Conservation (phyloP, 306 rosid species). For the Vicia sativa region DNA sequence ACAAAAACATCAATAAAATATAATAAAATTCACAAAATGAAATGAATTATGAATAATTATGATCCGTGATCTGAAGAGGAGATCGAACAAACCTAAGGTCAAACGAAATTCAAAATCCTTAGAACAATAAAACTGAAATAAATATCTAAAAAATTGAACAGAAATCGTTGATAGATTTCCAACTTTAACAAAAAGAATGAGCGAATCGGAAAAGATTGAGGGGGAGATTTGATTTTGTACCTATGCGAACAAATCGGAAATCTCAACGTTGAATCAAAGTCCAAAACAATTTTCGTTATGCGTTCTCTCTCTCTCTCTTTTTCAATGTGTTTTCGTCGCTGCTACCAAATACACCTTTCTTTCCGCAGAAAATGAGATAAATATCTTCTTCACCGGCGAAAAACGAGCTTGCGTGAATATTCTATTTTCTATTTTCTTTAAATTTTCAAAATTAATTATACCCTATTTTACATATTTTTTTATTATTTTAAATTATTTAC, state of each 20-base stretch:
- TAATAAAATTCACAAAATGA: slow-evolving; percentile 16
- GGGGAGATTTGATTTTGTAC: slow-evolving; percentile 32
- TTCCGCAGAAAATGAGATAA: slow-evolving; percentile 25
- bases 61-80: slow-evolving; percentile 15
- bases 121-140: slow-evolving; percentile 10
- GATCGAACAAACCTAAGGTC: slow-evolving; percentile 35
- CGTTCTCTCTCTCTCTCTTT: slow-evolving; percentile 24
- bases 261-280: slow-evolving; percentile 40
- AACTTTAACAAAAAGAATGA: slow-evolving; percentile 12
- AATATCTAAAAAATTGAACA: slow-evolving; percentile 5
- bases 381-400: slow-evolving; percentile 43
- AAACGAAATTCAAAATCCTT: slow-evolving; percentile 29
- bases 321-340: slow-evolving; percentile 33
- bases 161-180: neutral
- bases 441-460: neutral
- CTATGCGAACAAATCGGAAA: slow-evolving; percentile 43
- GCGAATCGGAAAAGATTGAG: slow-evolving; percentile 31
- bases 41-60: slow-evolving; percentile 6
- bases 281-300: slow-evolving; percentile 29
- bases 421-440: slow-evolving; percentile 1
- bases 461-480: too few relatives aligned
- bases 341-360: slow-evolving; percentile 44
- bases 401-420: slow-evolving; percentile 42
- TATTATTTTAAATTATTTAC: too few relatives aligned
- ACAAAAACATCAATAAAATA: neutral